These are phyloP conservation scores for Lactarius tabidus DNA, from an alignment of 768 basidiomycete genomes.

Conservation along the genomic window DNA sequence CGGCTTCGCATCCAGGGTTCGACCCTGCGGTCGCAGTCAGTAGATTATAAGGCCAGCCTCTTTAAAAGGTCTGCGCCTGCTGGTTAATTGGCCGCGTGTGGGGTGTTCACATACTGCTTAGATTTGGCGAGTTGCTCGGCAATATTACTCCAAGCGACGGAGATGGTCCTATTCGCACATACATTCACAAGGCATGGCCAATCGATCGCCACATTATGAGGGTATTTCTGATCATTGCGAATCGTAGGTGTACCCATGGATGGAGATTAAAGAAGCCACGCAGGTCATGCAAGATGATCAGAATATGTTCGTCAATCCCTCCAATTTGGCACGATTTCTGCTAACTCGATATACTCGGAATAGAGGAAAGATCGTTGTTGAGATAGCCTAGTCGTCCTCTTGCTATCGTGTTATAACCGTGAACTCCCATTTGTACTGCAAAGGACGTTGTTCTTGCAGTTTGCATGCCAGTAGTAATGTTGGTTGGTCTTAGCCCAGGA, in stretches of 20 bases:
- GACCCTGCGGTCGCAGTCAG: constrained; percentile 70
- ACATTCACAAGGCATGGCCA: constrained; percentile 66
- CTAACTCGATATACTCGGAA: not conserved
- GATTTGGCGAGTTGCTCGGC: constrained; percentile 49
- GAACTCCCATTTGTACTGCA: too few species aligned
- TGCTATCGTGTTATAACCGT: too few species aligned
- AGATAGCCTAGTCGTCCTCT: constrained; percentile 20
- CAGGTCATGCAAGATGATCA: constrained; percentile 78
- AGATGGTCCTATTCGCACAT: constrained; percentile 59
- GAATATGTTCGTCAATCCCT: constrained; percentile 39
- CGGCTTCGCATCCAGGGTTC: constrained; percentile 86
- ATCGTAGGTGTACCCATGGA: constrained; percentile 72
- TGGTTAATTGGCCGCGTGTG: constrained; percentile 1
- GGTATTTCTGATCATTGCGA: constrained; percentile 3
- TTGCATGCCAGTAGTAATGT: too few species aligned
- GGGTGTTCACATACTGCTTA: constrained; percentile 36
- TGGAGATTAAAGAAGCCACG: constrained; percentile 74
- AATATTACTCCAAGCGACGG: constrained; percentile 57
- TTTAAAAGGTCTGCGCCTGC: constrained; percentile 45
- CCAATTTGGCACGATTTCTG: not conserved
- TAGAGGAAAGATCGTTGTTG: constrained; percentile 30
- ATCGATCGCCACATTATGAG: not conserved
- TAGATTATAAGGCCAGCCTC: constrained; percentile 74
- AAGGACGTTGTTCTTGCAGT: not conserved
- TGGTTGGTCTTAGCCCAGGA: too few species aligned